A percentile compares a stretch with the other conserved stretches of the same genome.
phyloP scores from a whole-genome alignment of 2,329 filamentous ascomycete genomes.

The Cercospora sp. region DNA sequence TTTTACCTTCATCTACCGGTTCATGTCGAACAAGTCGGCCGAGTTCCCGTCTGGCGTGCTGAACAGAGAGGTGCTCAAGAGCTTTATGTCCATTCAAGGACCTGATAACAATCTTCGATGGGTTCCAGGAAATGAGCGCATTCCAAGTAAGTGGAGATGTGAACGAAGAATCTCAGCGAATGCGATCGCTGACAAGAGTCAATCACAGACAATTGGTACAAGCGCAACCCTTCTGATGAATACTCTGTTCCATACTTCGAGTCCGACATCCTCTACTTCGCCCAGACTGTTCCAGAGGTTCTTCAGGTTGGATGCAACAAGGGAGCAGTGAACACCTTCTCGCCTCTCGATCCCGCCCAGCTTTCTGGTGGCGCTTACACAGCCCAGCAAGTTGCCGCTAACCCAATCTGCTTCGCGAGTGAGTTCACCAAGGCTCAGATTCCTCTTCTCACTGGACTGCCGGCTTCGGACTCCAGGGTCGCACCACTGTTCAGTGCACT shows the following conservation, averaged over 20 bases:
- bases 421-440: constrained; percentile 29
- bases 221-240: constrained; percentile 33
- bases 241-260: constrained; percentile 37
- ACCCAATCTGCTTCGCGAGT: constrained; percentile 34
- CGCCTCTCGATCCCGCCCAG: constrained; percentile 36
- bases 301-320: constrained; percentile 41
- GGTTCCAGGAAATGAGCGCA: constrained; percentile 42
- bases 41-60: constrained; percentile 42
- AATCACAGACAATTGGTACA: constrained; percentile 44
- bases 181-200: constrained; percentile 21
- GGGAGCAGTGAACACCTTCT: constrained; percentile 39
- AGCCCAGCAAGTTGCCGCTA: constrained; percentile 30
- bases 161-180: too few species aligned
- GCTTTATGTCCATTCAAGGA: constrained; percentile 43
- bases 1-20: constrained; percentile 41
- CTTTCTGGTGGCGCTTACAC: constrained; percentile 48
- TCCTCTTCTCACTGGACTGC: constrained; percentile 28
- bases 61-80: constrained; percentile 42
- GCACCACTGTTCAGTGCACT: constrained; percentile 21
- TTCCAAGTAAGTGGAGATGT: constrained; percentile 38
- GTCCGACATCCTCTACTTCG: constrained; percentile 35
- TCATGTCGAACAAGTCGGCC: constrained; percentile 44
- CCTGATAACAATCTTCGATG: constrained; percentile 36
- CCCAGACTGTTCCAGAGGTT: constrained; percentile 33
- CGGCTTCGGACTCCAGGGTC: neutral